Evolutionary conservation across 176 grass and related monocot species (phyloP), one percentile per base, ranked within the genome.

Genomic region (Phoenix roebelenii): DNA sequence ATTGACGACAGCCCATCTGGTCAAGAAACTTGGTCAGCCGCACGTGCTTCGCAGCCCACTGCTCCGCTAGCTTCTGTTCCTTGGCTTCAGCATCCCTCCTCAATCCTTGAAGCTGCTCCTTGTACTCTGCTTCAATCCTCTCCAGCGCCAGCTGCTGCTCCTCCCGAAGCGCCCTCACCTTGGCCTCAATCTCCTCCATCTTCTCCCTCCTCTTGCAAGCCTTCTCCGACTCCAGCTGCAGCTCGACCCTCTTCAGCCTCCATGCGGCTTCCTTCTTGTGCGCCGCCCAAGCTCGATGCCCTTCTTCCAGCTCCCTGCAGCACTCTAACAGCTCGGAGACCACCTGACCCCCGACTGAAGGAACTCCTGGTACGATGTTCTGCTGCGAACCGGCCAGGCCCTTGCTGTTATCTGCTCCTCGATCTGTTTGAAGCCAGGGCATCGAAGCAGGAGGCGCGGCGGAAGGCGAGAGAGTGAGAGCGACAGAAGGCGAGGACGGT

Each of bases 31-130:
- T 79, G 54, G 72, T 74, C 63, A 99, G 71, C 61, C 94, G 84
- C 0, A 76, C 67, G 63, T 99, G 94, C 73, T 99, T 99, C 22
- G 79, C 67, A 3, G 84, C 88, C 94, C 94, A 99, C 65, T 93
- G 94, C 64, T 99, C 94, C 1, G 82, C 88, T 79, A 89, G 71
- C 55, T 99, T 93, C 76, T 92, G 84, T 63, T 99, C 94, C 82
- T 99, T 99, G 15, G 78, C 30, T 62, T 89, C 76, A 0, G 94
- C 88, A 59, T 99, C 94, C 19, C 85, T 89, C 54, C 82, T 76
- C 58, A 99, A 74, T 0, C 80, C 85, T 5, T 72, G 52, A 0
- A 93, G 76, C 85, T 86, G 89, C 48, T 93, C 94, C 22, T 82
- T 53, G 79, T 86, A 80, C 61, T 99, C 88, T 7, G 63, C 52